Percentiles rank a stretch among this genome's conserved stretches.
Evolutionary conservation across 192 early-diverging fungal species (phyloP).

Genomic region (Mortierella claussenii): DNA sequence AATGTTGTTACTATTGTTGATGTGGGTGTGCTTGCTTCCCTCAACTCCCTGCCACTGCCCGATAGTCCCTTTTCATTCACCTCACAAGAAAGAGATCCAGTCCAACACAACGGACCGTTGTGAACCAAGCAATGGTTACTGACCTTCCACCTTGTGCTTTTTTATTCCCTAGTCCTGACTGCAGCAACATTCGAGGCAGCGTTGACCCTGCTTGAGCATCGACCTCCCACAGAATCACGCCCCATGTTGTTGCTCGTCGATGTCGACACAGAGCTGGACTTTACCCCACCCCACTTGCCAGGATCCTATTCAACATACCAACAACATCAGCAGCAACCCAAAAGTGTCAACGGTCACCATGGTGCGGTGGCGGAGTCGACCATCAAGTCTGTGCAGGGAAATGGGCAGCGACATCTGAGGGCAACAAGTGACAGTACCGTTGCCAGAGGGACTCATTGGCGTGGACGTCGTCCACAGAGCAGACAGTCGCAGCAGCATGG

Average conservation of each 20-base stretch:
- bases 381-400: slow-evolving; percentile 4
- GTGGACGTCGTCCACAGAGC: slow-evolving; percentile 8
- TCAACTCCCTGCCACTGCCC: too few relatives aligned
- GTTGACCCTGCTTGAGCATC: slow-evolving; percentile 22
- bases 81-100: too few relatives aligned
- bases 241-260: slow-evolving; percentile 48
- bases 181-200: slow-evolving; percentile 26
- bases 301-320: slow-evolving; percentile 17
- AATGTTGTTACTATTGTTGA: too few relatives aligned
- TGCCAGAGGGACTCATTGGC: slow-evolving; percentile 7
- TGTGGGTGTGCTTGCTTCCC: too few relatives aligned
- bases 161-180: slow-evolving; percentile 29
- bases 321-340: slow-evolving; percentile 1
- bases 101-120: too few relatives aligned
- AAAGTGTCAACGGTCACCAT: background rate
- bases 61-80: too few relatives aligned
- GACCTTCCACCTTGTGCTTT: background rate
- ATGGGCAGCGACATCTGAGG: slow-evolving; percentile 20
- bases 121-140: too few relatives aligned
- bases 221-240: slow-evolving; percentile 26
- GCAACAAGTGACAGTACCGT: slow-evolving; percentile 26
- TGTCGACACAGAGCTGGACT: slow-evolving; percentile 25
- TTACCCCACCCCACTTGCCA: slow-evolving; percentile 3
- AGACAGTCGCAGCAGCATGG: slow-evolving; percentile 1
- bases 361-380: background rate